Evolutionary conservation across 768 basidiomycete species (phyloP).

Genomic region (Russula virescens): DNA sequence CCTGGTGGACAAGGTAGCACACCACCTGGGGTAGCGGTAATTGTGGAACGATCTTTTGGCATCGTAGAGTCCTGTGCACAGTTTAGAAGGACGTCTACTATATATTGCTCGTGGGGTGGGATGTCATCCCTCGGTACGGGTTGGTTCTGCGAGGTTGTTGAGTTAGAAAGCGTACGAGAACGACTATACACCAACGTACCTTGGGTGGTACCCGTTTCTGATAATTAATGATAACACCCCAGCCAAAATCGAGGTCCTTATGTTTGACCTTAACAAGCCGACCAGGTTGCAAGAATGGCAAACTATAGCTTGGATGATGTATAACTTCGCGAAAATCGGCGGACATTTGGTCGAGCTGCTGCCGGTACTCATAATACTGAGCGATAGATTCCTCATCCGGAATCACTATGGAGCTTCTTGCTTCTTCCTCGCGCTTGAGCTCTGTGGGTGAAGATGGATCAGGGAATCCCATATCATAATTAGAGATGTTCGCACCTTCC

Average conservation of each 20-base stretch:
- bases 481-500: conserved; percentile 46
- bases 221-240: conserved; percentile 92
- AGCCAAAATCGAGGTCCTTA: conserved; percentile 86
- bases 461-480: neutral
- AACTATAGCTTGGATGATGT: conserved; percentile 90
- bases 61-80: conserved; percentile 58
- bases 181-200: conserved; percentile 35
- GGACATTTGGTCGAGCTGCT: conserved; percentile 85
- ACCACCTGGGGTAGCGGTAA: conserved; percentile 57
- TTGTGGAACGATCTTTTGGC: conserved; percentile 51
- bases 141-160: conserved; percentile 42
- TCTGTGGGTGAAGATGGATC: conserved; percentile 42
- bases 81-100: conserved; percentile 87
- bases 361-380: conserved; percentile 90
- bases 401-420: conserved; percentile 58
- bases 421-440: conserved; percentile 63
- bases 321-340: conserved; percentile 88
- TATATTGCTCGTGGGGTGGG: conserved; percentile 83
- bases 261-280: conserved; percentile 90
- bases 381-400: conserved; percentile 78
- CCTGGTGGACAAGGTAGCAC: conserved; percentile 68
- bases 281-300: conserved; percentile 90
- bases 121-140: conserved; percentile 66
- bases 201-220: conserved; percentile 83
- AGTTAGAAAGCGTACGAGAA: neutral